Base-by-base conservation (phyloP, 306 rosid species). In the Glycine latifolia region DNA sequence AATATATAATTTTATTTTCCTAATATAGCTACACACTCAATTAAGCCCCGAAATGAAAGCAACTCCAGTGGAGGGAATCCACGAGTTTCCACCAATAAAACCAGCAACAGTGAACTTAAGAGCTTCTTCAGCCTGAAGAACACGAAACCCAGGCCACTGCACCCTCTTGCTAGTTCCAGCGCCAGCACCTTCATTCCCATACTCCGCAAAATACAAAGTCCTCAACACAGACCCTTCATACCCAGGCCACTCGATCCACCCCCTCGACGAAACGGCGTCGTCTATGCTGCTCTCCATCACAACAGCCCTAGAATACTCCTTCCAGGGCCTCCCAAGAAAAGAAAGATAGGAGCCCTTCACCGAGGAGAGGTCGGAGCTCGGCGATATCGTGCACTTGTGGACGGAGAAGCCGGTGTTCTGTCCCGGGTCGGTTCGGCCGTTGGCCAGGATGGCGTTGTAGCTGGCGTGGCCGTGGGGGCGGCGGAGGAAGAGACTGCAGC, bases 261-360 rank as follows among this genome's bases (percentile, higher is more conserved):
- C 90, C 16, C 56, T 49, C 0, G 85, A 74, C 1, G 68, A 52
- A 35, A 87, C 53, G 4, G 67, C 85, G 4, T 66, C 85, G 14
- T 85, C 90, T 1, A 89, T 85, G 35, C 11, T 80, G 0, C 87
- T 83, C 7, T 83, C 41, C 87, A 89, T 89, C 5, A 83, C 86
- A 26, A 89, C 85, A 0, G 90, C 54, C 20, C 92, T 85, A 8
- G 92, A 78, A 47, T 85, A 85, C n/a, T 77, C 37, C 84, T 75
- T 89, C 92, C 92, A 89, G 0, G 92, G 90, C 65, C 92, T 79
- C 60, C 92, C 89, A 0, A 89, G 84, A 52, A 63, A 89, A 1
- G 87, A 85, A 10, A 5, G 6, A 54, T 37, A 70, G 0, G 90
- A 85, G 35, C 47, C 61, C 7, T 87, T 89, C 20, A 82, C 86